These are phyloP conservation scores for Fabrea salina DNA, from an alignment of 169 alveolate genomes.

Conservation along the genomic window DNA sequence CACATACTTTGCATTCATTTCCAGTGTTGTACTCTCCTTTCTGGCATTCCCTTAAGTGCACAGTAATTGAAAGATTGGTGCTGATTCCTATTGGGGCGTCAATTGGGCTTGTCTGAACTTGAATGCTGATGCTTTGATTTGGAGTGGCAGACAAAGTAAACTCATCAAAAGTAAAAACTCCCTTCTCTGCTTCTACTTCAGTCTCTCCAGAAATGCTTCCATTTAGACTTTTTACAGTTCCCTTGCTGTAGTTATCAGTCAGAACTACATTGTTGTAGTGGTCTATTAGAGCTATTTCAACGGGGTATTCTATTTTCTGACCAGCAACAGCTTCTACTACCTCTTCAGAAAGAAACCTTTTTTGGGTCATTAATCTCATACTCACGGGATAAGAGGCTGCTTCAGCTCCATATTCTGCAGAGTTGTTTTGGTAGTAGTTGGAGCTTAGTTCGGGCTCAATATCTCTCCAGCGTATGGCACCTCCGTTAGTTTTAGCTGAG, in stretches of 20 bases:
- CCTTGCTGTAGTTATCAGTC: constrained; percentile 8
- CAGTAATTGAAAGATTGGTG: not conserved
- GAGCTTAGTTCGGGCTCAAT: not conserved
- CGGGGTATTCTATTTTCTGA: not conserved
- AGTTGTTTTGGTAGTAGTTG: not conserved
- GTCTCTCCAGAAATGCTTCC: not conserved
- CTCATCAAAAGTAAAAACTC: not conserved
- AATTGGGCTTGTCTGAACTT: not conserved
- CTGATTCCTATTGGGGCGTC: not conserved
- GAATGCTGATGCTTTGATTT: not conserved
- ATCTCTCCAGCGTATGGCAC: not conserved
- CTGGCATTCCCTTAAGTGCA: constrained; percentile 2
- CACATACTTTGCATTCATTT: not conserved
- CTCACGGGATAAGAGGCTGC: constrained; percentile 14
- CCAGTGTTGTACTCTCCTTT: constrained; percentile 6
- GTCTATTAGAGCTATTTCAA: not conserved
- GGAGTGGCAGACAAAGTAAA: not conserved
- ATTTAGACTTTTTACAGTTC: not conserved
- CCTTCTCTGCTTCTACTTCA: not conserved
- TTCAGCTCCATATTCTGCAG: constrained; percentile 16
- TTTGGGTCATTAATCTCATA: not conserved
- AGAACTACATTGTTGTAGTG: not conserved
- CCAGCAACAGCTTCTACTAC: constrained; percentile 10
- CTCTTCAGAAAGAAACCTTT: not conserved
- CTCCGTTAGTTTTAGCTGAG: constrained; percentile 8